Base-by-base conservation (phyloP, 805 yeast species). In the Allodekkera sacchari region DNA sequence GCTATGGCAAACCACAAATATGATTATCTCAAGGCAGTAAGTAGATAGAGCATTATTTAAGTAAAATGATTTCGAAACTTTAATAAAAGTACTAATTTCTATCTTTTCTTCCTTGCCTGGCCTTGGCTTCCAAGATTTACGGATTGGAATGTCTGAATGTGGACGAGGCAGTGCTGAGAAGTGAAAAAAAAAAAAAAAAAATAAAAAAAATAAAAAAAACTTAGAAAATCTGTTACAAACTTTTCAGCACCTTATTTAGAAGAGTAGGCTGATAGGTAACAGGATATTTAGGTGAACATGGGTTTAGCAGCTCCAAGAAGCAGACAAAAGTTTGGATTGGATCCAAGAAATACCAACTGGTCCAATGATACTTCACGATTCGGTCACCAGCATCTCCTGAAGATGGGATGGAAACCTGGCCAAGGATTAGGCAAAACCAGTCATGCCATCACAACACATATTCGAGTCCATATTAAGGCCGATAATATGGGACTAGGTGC, bases 331-430 rank as follows among this genome's bases (percentile, higher is more conserved):
- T 80, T 88, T 53, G 96, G 97, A 8, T 59, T 68, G 22, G 98
- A 89, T 59, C 98, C 98, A 12, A 66, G 97, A 50, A 89, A 89
- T 50, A 88, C 96, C 1, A 71, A 76, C 39, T 89, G 98, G 98
- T 80, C 96, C 17, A 85, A 85, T 50, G 83, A 84, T 47, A 75
- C 79, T 1, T 63, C 66, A 4, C 61, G 95, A 31, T 89, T 89
- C 49, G 98, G 98, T 1, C 96, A 83, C 53, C 74, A 80, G 47
- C 87, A 87, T 55, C 55, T 89, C 37, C 75, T 75, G 39, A 78
- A 74, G 43, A 63, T 78, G 50, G 98, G 98, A 12, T 89, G 98
- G 98, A 68, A 64, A 32, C 95, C 94, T 2, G 98, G 98, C 13
- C 61, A 64, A 39, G 97, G 97, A 6, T 66, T 89, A 14, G 98